These are phyloP conservation scores for Epichloe brachyelytri DNA, from an alignment of 2,329 filamentous ascomycete species.

Conservation along the genomic window DNA sequence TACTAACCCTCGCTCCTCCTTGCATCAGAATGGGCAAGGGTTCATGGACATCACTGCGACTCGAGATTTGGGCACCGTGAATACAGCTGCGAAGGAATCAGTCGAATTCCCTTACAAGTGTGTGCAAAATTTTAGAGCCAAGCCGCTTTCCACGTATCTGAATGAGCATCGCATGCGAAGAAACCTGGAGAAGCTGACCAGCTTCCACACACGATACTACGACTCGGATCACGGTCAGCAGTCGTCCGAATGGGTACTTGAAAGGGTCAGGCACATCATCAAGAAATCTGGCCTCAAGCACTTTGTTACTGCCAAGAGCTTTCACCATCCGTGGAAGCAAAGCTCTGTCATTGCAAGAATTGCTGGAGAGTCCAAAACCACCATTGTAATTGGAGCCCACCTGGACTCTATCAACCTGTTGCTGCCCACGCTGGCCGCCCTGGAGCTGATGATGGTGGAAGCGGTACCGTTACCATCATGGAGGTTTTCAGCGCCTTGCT, in stretches of 20 bases:
- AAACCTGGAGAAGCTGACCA: slow-evolving; percentile 66
- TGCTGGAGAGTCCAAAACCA: slow-evolving; percentile 72
- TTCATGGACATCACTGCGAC: slow-evolving; percentile 93
- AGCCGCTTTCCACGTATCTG: slow-evolving; percentile 53
- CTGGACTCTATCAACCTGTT: slow-evolving; percentile 94
- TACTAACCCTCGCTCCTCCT: not conserved
- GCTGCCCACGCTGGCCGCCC: slow-evolving; percentile 70
- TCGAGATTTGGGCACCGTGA: slow-evolving; percentile 39
- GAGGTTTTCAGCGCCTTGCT: slow-evolving; percentile 79
- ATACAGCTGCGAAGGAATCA: slow-evolving; percentile 16
- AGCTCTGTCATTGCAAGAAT: slow-evolving; percentile 85
- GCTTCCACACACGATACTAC: slow-evolving; percentile 74
- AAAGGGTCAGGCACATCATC: slow-evolving; percentile 61
- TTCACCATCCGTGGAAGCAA: slow-evolving; percentile 78
- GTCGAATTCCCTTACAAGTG: slow-evolving; percentile 56
- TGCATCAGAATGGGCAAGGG: slow-evolving; percentile 60
- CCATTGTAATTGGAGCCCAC: slow-evolving; percentile 80
- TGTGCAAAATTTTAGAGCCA: slow-evolving; percentile 50
- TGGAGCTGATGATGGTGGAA: slow-evolving; percentile 91
- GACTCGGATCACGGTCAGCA: slow-evolving; percentile 66
- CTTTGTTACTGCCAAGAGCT: slow-evolving; percentile 57
- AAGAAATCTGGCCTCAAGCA: slow-evolving; percentile 55
- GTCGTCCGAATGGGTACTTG: slow-evolving; percentile 78
- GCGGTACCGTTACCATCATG: slow-evolving; percentile 85
- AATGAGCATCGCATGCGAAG: slow-evolving; percentile 63